These are phyloP conservation scores for Iris macrosiphon DNA, from an alignment of 106 monocot species.

Conservation along the genomic window DNA sequence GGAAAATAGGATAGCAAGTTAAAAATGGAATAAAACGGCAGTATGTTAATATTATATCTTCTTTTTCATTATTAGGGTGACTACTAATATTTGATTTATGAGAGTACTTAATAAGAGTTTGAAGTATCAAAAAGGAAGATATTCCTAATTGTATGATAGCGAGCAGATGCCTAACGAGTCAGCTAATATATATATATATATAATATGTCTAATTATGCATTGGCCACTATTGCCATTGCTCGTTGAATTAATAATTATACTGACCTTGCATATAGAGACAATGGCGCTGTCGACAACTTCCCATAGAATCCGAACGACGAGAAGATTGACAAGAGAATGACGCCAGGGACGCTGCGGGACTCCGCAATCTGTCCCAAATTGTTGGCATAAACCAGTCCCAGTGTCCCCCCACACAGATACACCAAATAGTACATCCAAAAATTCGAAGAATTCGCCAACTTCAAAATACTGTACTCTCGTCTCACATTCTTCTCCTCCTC, in stretches of 20 bases:
- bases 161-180: not conserved
- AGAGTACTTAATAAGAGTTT: too few relatives aligned
- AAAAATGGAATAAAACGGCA: too few relatives aligned
- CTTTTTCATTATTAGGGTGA: too few relatives aligned
- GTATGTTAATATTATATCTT: too few relatives aligned
- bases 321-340: conserved; percentile 6
- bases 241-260: not conserved
- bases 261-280: not conserved
- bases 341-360: conserved; percentile 4
- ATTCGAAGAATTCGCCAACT: conserved; percentile 6
- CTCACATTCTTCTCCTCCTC: not conserved
- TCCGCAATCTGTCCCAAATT: conserved; percentile 22
- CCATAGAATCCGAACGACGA: conserved; percentile 27
- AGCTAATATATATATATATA: too few relatives aligned
- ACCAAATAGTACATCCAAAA: conserved; percentile 20
- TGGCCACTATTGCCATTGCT: too few relatives aligned
- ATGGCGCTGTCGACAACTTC: conserved; percentile 4
- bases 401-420: conserved; percentile 17
- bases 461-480: not conserved
- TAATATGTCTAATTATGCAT: too few relatives aligned
- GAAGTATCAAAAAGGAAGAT: too few relatives aligned
- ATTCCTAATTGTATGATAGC: too few relatives aligned
- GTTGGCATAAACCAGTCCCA: conserved; percentile 20
- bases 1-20: too few relatives aligned
- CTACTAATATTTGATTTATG: too few relatives aligned